Base-by-base conservation (phyloP, 352 stramenopile genomes). In the Globisporangium splendens region DNA sequence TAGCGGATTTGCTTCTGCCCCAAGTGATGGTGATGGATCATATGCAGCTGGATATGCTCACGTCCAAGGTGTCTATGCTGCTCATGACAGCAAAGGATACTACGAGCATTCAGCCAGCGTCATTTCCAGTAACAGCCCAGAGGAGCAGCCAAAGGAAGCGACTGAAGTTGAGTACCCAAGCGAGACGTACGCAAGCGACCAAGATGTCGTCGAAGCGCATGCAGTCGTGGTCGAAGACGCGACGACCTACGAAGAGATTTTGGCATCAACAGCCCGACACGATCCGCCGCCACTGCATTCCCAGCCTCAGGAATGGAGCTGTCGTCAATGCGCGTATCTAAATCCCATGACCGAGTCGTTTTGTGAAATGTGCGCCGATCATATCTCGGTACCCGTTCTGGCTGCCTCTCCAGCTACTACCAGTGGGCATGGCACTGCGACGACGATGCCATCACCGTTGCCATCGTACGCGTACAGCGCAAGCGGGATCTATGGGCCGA, bases 301-400 rank as follows among this genome's bases (percentile, higher is more conserved):
- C 10, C 28, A 35, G 28, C 28, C 28, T 15, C 39, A 11, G n/a
- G 39, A 44, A 44, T 86, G 76, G 76, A 77, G 62, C 39, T 86
- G 73, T 47, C 65, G 71, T 1, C 76, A 83, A 55, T 87, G 79
- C 60, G 87, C 79, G 7, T 89, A 68, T 53, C 38, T 74, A 13
- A 89, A 89, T 50, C 33, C 70, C n/a, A 71, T 84, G 50, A 71
- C 63, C 24, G 68, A 72, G n/a, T 72, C 77, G 1, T 89, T 87
- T 62, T 89, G 79, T 14, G 75, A 81, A 22, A 74, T 89, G 62
- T 89, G 79, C 42, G 59, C 70, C 15, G 73, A 70, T 15, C 79
- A 87, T 53, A 77, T 83, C 17, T 89, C 72, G 0, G 28, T 35
- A 8, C 28, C 28, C 28, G 7, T 4, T 35, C 28, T 35, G 28